These are phyloP conservation scores for Neurospora sp. DNA, from an alignment of 495 filamentous ascomycete species.

Conservation along the genomic window DNA sequence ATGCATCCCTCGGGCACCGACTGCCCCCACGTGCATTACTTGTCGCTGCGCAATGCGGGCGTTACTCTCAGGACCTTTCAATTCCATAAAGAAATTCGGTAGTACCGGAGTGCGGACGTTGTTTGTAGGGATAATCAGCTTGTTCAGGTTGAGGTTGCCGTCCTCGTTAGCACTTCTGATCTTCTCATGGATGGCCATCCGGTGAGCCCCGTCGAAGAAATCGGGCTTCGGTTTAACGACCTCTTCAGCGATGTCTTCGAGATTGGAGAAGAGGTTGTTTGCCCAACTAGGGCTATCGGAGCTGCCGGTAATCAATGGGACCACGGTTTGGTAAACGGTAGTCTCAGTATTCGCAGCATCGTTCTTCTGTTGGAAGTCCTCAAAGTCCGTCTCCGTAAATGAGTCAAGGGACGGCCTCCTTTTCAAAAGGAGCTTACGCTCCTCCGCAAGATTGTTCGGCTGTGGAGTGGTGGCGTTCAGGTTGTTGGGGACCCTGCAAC, in stretches of 20 bases:
- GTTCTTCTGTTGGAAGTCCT: not conserved
- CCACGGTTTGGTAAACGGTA: slow-evolving; percentile 2
- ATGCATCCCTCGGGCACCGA: slow-evolving; percentile 29
- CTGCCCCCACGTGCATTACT: slow-evolving; percentile 32
- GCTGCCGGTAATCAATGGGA: slow-evolving; percentile 4
- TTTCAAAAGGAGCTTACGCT: not conserved
- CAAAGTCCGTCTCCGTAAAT: not conserved
- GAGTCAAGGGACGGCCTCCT: slow-evolving; percentile 6
- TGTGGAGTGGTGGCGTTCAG: not conserved
- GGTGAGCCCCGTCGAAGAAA: slow-evolving; percentile 25
- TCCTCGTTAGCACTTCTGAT: slow-evolving; percentile 3
- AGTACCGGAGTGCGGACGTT: slow-evolving; percentile 16
- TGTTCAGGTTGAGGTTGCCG: slow-evolving; percentile 6
- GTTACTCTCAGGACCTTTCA: too few relatives aligned
- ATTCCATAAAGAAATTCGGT: slow-evolving; percentile 33
- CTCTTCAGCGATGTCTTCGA: not conserved
- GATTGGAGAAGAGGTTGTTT: slow-evolving; percentile 6
- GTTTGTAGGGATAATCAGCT: slow-evolving; percentile 29
- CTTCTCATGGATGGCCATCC: not conserved
- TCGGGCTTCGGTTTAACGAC: slow-evolving; percentile 19
- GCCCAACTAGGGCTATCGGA: slow-evolving; percentile 3
- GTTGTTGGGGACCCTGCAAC: not conserved
- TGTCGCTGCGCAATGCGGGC: slow-evolving; percentile 21
- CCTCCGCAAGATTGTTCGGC: not conserved
- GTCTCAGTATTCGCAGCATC: not conserved